Evolutionary conservation across 169 alveolate genomes (phyloP), one percentile per base, ranked within the genome.

Genomic region (Cryptosporidium sp.): DNA sequence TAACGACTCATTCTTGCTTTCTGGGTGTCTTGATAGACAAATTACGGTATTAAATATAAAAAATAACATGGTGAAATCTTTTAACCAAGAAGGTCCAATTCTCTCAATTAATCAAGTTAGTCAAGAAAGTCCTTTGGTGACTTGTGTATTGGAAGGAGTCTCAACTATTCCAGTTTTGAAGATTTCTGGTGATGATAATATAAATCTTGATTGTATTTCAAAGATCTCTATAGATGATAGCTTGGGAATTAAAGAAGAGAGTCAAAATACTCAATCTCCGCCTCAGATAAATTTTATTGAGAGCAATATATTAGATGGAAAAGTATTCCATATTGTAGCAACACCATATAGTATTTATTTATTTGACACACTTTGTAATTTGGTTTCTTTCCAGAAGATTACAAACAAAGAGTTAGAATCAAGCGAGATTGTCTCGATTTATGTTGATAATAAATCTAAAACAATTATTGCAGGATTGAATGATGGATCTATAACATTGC

Each of bases 21-120:
- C 89, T 16, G 89, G 89, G 23, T 80, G 89, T 60, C 51, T 80
- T 12, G 75, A 80, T 10, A 67, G 52, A n/a, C 75, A 80, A n/a
- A 80, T 80, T 1, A 80, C 67, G 18, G 67, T 80, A 9, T 80
- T 42, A 18, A 65, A 80, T n/a, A 18, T 61, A 23, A 65, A 6
- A 31, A 42, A 39, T 31, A 45, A 62, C 33, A 42, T 12, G 31
- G 33, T 26, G 3, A 80, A 62, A 16, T 37, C 68, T 0, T 80
- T 62, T 44, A 33, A 2, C 26, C 89, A 80, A 29, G 75, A 80
- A 39, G 89, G 89, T 1, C 80, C 69, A 31, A 65, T 80, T 33
- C 68, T 80, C 7, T 80, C 89, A 23, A 42, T 80, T 2, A 80
- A 80, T 37, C 58, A 45, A 44, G 35, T 35, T n/a, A 21, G 84